Base-by-base conservation (phyloP, 2,329 filamentous ascomycete genomes). In the Huntiella omanensis region DNA sequence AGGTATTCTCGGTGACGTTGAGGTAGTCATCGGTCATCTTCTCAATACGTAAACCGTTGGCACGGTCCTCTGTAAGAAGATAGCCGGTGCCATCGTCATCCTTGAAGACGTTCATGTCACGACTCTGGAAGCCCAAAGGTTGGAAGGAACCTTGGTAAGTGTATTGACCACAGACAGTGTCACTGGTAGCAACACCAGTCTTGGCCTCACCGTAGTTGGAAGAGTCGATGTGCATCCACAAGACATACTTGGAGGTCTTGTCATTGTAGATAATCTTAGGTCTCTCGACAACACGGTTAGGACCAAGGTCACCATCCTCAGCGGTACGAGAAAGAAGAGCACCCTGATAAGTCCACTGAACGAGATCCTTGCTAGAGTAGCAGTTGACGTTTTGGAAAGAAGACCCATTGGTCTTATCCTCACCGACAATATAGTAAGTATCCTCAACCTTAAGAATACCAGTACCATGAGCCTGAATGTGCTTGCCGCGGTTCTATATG, bases 251-350 rank as follows among this genome's bases (percentile, higher is more conserved):
- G 4, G 58, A 54, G 0, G 76, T 80, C n/a, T 62, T 60, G 11
- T 74, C 70, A 52, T 82, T 82, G 61, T 73, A 80, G 4, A 82
- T 68, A 3, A 82, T 69, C 59, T 82, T 81, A 2, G 78, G 78
- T 15, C 78, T 62, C 58, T 82, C 77, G 2, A 82, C 70, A 8
- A 82, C 66, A 2, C 76, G 68, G 50, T 66, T 66, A 0, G 74
- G 73, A 0, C 75, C 77, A 0, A 80, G 62, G 50, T 80, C 76
- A 0, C 66, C 72, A 1, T 63, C 67, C 1, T 54, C 53, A 2
- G 57, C 51, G 3, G 69, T 67, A 0, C 64, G 65, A 0, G 70
- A 71, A 2, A 83, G 62, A 0, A 81, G 62, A 0, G 73, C 69
- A 10, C 71, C 71, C 33, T 69, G 71, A 48, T 72, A 75, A 0